Evolutionary conservation across 768 basidiomycete genomes (phyloP).

Genomic region (Ramaria sp.): DNA sequence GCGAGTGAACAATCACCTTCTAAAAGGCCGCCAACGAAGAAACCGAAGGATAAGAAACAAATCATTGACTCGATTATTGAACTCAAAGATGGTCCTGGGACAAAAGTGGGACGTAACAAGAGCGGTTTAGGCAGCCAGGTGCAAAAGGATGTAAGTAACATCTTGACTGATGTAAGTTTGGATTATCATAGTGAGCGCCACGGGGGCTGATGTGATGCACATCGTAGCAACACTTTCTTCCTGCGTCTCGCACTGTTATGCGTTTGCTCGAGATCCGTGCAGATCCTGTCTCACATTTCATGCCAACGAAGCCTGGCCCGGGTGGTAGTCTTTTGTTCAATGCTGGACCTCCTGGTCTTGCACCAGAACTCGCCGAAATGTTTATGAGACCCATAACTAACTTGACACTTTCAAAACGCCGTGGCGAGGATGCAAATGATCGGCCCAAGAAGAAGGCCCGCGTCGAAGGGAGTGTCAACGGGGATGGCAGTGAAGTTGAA

Average conservation of each 20-base stretch:
- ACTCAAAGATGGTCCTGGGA: slow-evolving; percentile 52
- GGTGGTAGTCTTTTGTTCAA: slow-evolving; percentile 64
- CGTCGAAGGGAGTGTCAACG: slow-evolving; percentile 35
- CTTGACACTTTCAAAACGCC: slow-evolving; percentile 42
- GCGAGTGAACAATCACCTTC: slow-evolving; percentile 29
- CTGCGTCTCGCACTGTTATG: slow-evolving; percentile 75
- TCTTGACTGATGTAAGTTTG: slow-evolving; percentile 44
- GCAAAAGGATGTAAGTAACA: slow-evolving; percentile 48
- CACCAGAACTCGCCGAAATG: slow-evolving; percentile 70
- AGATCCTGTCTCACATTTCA: slow-evolving; percentile 75
- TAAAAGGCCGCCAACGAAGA: slow-evolving; percentile 25
- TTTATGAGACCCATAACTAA: slow-evolving; percentile 67
- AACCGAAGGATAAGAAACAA: slow-evolving; percentile 66
- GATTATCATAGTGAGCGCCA: neutral
- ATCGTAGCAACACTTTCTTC: slow-evolving; percentile 61
- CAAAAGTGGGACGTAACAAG: slow-evolving; percentile 44
- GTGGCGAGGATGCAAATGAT: slow-evolving; percentile 42
- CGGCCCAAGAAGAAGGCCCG: slow-evolving; percentile 49
- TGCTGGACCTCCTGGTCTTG: slow-evolving; percentile 75
- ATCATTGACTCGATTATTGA: slow-evolving; percentile 89
- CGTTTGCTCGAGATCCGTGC: slow-evolving; percentile 76
- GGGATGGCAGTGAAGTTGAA: slow-evolving; percentile 57
- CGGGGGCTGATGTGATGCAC: slow-evolving; percentile 1
- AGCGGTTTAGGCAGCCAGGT: slow-evolving; percentile 42
- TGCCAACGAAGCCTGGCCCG: slow-evolving; percentile 67